Percentiles rank a stretch among this genome's conserved stretches.
Evolutionary conservation across 306 rosid genomes (phyloP).

Genomic region (Castanopsis chinensis): DNA sequence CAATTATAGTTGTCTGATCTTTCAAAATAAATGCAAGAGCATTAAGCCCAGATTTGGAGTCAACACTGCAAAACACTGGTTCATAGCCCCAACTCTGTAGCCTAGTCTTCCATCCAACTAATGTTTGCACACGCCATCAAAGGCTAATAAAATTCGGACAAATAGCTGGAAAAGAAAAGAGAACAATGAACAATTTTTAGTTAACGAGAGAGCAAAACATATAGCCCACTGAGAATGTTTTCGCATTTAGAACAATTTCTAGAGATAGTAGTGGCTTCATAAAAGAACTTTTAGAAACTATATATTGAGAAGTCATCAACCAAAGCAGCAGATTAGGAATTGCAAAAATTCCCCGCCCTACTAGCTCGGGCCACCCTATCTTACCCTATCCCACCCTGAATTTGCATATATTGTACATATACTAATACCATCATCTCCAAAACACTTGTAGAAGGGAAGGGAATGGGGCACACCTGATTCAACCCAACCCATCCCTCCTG

Average conservation of each 20-base stretch:
- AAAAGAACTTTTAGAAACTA: not conserved
- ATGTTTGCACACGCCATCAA: constrained; percentile 45
- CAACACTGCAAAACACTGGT: constrained; percentile 87
- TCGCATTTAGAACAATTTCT: not conserved
- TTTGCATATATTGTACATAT: too few species aligned
- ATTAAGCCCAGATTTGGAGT: constrained; percentile 64
- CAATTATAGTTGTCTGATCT: constrained; percentile 78
- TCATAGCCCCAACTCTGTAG: constrained; percentile 82
- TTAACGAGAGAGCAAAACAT: not conserved
- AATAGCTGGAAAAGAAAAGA: constrained; percentile 5
- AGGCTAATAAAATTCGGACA: not conserved
- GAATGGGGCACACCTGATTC: too few species aligned
- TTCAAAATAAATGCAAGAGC: constrained; percentile 67
- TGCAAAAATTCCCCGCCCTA: too few species aligned
- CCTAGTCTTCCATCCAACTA: constrained; percentile 66
- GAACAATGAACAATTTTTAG: not conserved
- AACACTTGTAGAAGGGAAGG: too few species aligned
- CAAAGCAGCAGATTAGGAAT: too few species aligned
- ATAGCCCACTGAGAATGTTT: not conserved
- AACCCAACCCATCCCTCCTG: too few species aligned
- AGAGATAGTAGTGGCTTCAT: not conserved
- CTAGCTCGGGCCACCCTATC: too few species aligned
- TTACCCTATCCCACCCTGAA: too few species aligned
- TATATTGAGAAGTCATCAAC: not conserved
- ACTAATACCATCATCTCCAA: too few species aligned